Base-by-base conservation (phyloP, 2,329 filamentous ascomycete species). In the Beauveria sp. region DNA sequence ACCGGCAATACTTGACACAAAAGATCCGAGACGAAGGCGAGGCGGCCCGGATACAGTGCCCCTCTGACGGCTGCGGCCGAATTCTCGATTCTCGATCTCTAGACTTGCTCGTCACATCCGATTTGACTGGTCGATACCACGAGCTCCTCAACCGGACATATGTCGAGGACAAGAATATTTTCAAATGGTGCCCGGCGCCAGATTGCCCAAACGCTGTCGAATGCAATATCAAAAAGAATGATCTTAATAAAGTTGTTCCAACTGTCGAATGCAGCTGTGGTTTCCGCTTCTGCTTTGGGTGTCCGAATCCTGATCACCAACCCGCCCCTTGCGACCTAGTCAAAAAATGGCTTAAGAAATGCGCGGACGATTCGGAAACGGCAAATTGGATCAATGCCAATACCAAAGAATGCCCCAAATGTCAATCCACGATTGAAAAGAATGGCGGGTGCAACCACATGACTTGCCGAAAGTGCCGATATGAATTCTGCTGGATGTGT, bases 401-500 rank as follows among this genome's bases (percentile, higher is more conserved):
- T 73, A 99, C 94, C 2, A 99, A 99, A 72, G 94, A 99, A 73
- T 99, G 94, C 66, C 93, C 94, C 0, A 94, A 90, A 72, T 99
- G 94, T 75, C 86, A 91, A 67, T 97, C 93, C 2, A 99, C 94
- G 0, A 99, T 99, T 50, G 94, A 99, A 76, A 99, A 99, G 84
- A 99, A 99, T 66, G 92, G 92, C 57, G 92, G 92, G 3, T 97
- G 92, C 78, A 97, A 97, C 77, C 92, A 97, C 74, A 97, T 97
- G 92, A 97, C 92, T 0, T 97, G 92, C 72, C 82, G 92, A 61
- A 97, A 97, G 74, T 97, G 92, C 78, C 91, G 92, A 70, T 88
- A 97, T 70, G 92, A 97, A 70, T 97, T 99, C 70, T 99, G 94
- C 77, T 99, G 94, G 94, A 97, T 99, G 90, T 99, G 94, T 71